Percentiles rank a stretch among this genome's conserved stretches.
These are phyloP conservation scores for Penicillium silybi DNA, from an alignment of 495 filamentous ascomycete species.

Conservation along the genomic window DNA sequence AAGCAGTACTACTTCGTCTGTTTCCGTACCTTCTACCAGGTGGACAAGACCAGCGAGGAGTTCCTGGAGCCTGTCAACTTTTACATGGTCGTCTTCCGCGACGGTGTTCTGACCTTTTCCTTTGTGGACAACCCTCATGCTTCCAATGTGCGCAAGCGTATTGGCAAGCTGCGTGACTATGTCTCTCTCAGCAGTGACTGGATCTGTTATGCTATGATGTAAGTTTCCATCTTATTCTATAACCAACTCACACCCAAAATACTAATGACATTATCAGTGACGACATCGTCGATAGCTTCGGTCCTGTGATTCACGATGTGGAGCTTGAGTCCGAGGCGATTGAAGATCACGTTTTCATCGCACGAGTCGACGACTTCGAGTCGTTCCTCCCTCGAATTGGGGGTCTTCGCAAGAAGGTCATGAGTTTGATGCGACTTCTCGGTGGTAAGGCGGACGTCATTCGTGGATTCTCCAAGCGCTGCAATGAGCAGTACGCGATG, in stretches of 20 bases:
- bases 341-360: conserved; percentile 91
- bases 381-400: conserved; percentile 84
- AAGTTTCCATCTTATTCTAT: conserved; percentile 32
- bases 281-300: conserved; percentile 95
- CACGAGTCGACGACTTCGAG: conserved; percentile 82
- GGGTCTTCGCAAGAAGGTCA: conserved; percentile 86
- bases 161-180: conserved; percentile 89
- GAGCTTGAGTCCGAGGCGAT: conserved; percentile 88
- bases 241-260: conserved; percentile 12
- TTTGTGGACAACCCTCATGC: conserved; percentile 82
- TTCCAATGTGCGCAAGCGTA: conserved; percentile 82
- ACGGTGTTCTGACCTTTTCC: conserved; percentile 91
- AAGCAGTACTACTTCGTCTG: conserved; percentile 96
- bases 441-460: conserved; percentile 98
- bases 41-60: conserved; percentile 70
- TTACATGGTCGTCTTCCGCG: conserved; percentile 94
- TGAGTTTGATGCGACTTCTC: conserved; percentile 85
- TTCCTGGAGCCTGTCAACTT: conserved; percentile 89
- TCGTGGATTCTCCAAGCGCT: conserved; percentile 93
- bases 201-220: conserved; percentile 99
- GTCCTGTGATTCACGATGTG: conserved; percentile 78
- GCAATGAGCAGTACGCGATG: conserved; percentile 93
- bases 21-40: conserved; percentile 87
- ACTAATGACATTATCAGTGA: conserved; percentile 51
- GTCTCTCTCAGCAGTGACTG: conserved; percentile 90